Evolutionary conservation across 2,329 filamentous ascomycete genomes (phyloP).

Genomic region (Alternaria panax): DNA sequence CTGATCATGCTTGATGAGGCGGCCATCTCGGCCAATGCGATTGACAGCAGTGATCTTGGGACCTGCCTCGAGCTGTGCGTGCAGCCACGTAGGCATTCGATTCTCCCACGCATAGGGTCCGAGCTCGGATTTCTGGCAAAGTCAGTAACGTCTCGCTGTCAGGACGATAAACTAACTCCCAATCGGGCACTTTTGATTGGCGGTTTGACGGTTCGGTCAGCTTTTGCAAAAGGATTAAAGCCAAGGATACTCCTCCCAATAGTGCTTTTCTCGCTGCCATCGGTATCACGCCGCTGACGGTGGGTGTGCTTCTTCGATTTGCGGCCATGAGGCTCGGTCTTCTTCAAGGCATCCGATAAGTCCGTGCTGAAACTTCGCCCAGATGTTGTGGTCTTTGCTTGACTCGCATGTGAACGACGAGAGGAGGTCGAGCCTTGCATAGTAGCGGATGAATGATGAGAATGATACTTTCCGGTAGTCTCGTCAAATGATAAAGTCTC

Average conservation of each 20-base stretch:
- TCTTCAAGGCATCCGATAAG: conserved; percentile 25
- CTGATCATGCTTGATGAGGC: conserved; percentile 50
- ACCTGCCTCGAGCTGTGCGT: conserved; percentile 51
- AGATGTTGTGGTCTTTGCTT: conserved; percentile 33
- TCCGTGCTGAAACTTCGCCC: conserved; percentile 31
- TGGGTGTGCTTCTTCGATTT: conserved; percentile 33
- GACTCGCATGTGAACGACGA: conserved; percentile 15
- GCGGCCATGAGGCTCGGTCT: conserved; percentile 26
- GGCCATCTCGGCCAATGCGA: conserved; percentile 53
- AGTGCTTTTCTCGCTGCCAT: conserved; percentile 45
- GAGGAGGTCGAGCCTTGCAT: conserved; percentile 37
- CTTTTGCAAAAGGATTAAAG: conserved; percentile 44
- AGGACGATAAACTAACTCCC: conserved; percentile 38
- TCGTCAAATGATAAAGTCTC: conserved; percentile 51
- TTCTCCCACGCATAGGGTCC: conserved; percentile 59
- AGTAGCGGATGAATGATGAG: conserved; percentile 38
- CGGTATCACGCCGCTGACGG: conserved; percentile 36
- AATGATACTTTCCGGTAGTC: conserved; percentile 44
- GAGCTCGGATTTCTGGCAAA: conserved; percentile 52
- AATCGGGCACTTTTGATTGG: conserved; percentile 43
- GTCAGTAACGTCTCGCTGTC: conserved; percentile 25
- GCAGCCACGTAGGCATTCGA: conserved; percentile 55
- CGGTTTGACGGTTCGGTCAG: conserved; percentile 37
- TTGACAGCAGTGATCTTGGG: conserved; percentile 51
- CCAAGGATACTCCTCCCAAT: conserved; percentile 45